Base-by-base conservation (phyloP, 805 yeast species). In the Saccharomyces mikatae region DNA sequence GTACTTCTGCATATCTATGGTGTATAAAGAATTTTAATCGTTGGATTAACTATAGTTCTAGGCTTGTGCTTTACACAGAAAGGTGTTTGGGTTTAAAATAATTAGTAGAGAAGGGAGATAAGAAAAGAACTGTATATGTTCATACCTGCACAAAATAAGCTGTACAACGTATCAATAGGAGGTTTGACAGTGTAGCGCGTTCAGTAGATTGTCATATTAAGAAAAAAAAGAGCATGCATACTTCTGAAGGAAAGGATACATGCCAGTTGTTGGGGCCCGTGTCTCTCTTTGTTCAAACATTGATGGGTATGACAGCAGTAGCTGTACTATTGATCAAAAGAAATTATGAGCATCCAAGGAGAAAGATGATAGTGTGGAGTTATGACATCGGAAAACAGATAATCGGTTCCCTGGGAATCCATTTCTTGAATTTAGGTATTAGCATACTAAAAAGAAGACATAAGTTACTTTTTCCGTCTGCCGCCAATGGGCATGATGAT, bases 301-400 rank as follows among this genome's bases (percentile, higher is more conserved):
- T 81, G 4, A 73, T 94, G 72, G 99, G 97, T 0, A 65, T 86
- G 6, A 72, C 90, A 26, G 90, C 96, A 11, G 69, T 94, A 3
- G 76, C 84, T 29, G 82, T 92, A 2, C 73, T 92, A 47, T 81
- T 90, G 2, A 71, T 84, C 46, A 92, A 94, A 65, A 76, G 98
- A 52, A 80, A 74, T 56, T 80, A 83, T 56, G 99, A 92, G 64
- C 79, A 79, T 56, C 97, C 97, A 0, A 78, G 90, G 60, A 76
- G 99, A 58, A 91, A 95, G 3, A 82, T 96, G 88, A 78, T 80
- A 60, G 84, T 91, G 11, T 92, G 98, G 98, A 64, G 79, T 17
- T 91, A 81, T 64, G 99, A 92, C 67, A 96, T 92, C 0, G 80
- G 88, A 17, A 92, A 94, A 65, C 99, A 92, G 67, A 77, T 92